A percentile compares a stretch with the other conserved stretches of the same genome.
Conservation (phyloP, 2,329 filamentous ascomycete species). For the Domatiomyces catenatus region DNA sequence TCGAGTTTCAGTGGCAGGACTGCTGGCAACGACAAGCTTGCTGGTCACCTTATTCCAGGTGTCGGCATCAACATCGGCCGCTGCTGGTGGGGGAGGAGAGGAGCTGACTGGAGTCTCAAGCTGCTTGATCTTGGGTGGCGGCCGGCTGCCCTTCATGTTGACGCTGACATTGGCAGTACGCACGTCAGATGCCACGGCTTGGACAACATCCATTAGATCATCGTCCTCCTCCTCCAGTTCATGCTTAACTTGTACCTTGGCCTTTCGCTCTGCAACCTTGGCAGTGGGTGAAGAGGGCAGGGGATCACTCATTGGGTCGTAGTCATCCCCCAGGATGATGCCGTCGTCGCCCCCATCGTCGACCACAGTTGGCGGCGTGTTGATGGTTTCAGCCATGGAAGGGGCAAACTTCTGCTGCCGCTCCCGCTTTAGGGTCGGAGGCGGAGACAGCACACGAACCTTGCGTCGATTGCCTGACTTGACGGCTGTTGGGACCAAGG, state of each 20-base stretch:
- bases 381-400: conserved; percentile 30
- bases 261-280: conserved; percentile 60
- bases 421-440: conserved; percentile 38
- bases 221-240: conserved; percentile 67
- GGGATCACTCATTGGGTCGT: conserved; percentile 71
- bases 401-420: conserved; percentile 6
- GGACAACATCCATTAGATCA: conserved; percentile 70
- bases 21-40: conserved; percentile 65
- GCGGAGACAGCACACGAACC: conserved; percentile 64
- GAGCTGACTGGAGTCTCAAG: conserved; percentile 61
- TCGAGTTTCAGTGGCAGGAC: conserved; percentile 47
- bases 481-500: conserved; percentile 45
- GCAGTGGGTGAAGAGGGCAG: conserved; percentile 74
- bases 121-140: conserved; percentile 55
- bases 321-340: conserved; percentile 52
- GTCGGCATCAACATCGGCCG: conserved; percentile 56
- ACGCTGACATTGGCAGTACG: conserved; percentile 47
- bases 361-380: conserved; percentile 25
- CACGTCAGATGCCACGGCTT: conserved; percentile 52
- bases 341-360: conserved; percentile 33
- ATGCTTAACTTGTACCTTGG: conserved; percentile 41
- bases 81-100: conserved; percentile 46
- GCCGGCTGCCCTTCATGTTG: conserved; percentile 70
- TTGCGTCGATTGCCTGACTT: conserved; percentile 65
- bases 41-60: conserved; percentile 79